Conservation (phyloP, 352 stramenopile species). For the Pythium plurisporium region DNA sequence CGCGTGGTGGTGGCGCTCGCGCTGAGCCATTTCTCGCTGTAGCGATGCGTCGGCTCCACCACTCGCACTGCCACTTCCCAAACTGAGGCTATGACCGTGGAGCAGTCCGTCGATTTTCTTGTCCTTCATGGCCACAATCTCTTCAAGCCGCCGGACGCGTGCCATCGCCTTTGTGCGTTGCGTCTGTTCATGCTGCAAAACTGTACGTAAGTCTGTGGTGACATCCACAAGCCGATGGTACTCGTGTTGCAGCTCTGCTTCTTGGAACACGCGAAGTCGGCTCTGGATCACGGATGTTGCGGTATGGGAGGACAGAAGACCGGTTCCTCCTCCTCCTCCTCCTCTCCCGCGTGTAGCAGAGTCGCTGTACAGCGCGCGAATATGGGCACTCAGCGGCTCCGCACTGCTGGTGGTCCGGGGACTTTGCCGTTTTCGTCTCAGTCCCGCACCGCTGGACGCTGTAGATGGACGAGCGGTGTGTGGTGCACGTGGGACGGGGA, state of each 20-base stretch:
- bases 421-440: constrained; percentile 36
- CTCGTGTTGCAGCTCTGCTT: constrained; percentile 58
- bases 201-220: constrained; percentile 42
- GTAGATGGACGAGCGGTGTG: constrained; percentile 4
- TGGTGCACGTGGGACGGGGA: constrained; percentile 2
- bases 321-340: background rate
- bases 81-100: constrained; percentile 28
- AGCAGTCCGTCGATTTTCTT: constrained; percentile 63
- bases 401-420: background rate
- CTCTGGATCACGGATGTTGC: constrained; percentile 27
- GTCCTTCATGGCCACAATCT: constrained; percentile 63
- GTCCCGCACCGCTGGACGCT: constrained; percentile 1
- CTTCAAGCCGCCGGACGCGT: constrained; percentile 47
- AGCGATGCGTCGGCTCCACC: background rate
- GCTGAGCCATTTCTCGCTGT: constrained; percentile 39
- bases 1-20: constrained; percentile 42
- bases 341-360: constrained; percentile 2
- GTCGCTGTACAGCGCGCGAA: constrained; percentile 50
- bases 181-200: constrained; percentile 46
- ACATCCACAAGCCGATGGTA: constrained; percentile 54
- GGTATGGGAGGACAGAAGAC: constrained; percentile 15
- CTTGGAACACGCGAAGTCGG: constrained; percentile 43
- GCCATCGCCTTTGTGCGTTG: constrained; percentile 43
- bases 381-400: constrained; percentile 31
- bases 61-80: constrained; percentile 11